These are phyloP conservation scores for Ensete ventricosum DNA, from an alignment of 176 grass and related monocot genomes.

Conservation along the genomic window DNA sequence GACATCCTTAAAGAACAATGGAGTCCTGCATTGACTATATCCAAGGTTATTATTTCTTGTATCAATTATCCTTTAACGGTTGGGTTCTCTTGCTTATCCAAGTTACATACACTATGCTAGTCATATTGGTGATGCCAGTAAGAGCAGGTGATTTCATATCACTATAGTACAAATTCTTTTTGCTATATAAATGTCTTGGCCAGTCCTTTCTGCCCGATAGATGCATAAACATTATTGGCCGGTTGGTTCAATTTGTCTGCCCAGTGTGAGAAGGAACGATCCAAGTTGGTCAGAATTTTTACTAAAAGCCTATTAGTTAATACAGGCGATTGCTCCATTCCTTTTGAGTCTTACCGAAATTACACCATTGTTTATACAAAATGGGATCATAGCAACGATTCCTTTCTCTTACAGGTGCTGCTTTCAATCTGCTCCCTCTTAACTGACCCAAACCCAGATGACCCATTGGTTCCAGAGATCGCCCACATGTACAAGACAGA, in stretches of 20 bases:
- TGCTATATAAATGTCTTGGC: too few relatives aligned
- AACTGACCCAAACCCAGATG: slow-evolving; percentile 17
- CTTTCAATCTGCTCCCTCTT: slow-evolving; percentile 12
- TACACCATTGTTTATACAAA: neutral
- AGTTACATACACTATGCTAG: neutral
- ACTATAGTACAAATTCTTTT: too few relatives aligned
- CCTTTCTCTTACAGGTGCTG: neutral
- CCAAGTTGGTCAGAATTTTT: too few relatives aligned
- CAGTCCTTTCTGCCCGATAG: too few relatives aligned
- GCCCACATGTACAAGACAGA: slow-evolving; percentile 16
- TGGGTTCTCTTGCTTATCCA: neutral
- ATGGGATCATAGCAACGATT: neutral
- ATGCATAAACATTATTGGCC: too few relatives aligned
- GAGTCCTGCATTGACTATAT: slow-evolving; percentile 16
- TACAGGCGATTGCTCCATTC: too few relatives aligned
- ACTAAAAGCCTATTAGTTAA: too few relatives aligned
- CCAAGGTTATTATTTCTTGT: neutral
- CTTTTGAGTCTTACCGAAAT: too few relatives aligned
- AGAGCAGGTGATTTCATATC: too few relatives aligned
- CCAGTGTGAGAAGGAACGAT: too few relatives aligned
- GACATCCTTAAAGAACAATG: slow-evolving; percentile 15
- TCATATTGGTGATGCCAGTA: too few relatives aligned
- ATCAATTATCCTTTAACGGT: neutral
- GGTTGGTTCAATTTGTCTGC: too few relatives aligned
- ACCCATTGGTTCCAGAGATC: slow-evolving; percentile 16